Evolutionary conservation across 257 asterid species (phyloP).

Genomic region (Nicotiana obtusifolia): DNA sequence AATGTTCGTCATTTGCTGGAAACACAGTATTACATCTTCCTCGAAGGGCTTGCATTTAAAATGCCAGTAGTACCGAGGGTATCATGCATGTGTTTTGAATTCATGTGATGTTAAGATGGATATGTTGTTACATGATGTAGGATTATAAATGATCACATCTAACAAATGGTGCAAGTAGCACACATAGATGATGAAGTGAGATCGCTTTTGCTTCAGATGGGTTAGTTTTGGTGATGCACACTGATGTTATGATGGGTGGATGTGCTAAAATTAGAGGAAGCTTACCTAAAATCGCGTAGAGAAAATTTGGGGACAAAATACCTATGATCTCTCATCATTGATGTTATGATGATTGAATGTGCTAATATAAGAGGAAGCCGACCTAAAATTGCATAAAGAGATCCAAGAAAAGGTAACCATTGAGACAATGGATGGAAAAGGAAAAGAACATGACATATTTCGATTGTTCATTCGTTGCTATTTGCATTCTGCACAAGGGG

Average conservation of each 20-base stretch:
- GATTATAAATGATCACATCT: neutral
- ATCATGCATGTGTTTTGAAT: neutral
- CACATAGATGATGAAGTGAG: neutral
- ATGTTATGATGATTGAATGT: neutral
- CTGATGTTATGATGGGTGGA: neutral
- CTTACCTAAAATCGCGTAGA: neutral
- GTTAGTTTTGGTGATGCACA: neutral
- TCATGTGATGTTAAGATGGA: neutral
- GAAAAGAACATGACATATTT: no score
- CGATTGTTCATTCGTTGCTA: no score
- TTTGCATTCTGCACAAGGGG: no score
- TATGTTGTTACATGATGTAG: neutral
- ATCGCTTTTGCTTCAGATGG: neutral
- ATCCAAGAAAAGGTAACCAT: no score
- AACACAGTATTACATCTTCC: neutral
- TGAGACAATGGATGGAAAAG: no score
- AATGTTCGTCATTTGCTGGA: neutral
- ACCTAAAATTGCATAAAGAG: neutral
- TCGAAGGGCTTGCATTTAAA: neutral
- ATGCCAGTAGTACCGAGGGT: neutral
- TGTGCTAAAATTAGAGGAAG: neutral
- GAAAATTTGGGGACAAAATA: neutral
- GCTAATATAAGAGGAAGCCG: neutral
- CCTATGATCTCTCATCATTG: neutral
- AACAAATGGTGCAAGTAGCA: neutral